Evolutionary conservation across 257 asterid species (phyloP).

Genomic region (Oldenlandia corymbosa): DNA sequence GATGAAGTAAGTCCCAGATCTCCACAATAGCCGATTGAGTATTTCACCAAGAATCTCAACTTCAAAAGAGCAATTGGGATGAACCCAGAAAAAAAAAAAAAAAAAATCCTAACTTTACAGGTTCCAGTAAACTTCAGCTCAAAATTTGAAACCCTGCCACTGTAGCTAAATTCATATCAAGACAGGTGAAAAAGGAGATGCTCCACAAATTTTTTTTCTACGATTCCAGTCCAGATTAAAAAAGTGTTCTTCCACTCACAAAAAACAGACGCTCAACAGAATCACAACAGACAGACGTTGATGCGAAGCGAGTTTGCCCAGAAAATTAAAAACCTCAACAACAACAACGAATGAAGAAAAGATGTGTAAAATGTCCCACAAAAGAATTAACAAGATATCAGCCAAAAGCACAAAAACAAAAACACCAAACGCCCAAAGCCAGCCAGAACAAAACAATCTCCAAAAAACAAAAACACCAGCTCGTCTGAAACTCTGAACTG

Average conservation of each 20-base stretch:
- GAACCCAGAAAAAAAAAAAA: constrained; percentile 5
- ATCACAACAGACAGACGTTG: constrained; percentile 8
- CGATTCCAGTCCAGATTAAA: not conserved
- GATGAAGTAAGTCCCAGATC: constrained; percentile 77
- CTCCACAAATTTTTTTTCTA: not conserved
- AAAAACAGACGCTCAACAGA: constrained; percentile 2
- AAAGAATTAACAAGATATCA: constrained; percentile 48
- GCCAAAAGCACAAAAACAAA: constrained; percentile 41
- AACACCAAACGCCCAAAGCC: constrained; percentile 40
- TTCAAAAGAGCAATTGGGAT: not conserved
- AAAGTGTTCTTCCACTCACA: not conserved
- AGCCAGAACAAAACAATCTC: not conserved
- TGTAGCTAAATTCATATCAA: too few relatives aligned
- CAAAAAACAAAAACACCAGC: not conserved
- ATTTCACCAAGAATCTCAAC: constrained; percentile 17
- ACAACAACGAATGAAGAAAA: constrained; percentile 21
- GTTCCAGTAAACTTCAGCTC: constrained; percentile 4
- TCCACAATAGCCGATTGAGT: constrained; percentile 62
- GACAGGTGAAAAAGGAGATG: too few relatives aligned
- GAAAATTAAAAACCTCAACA: not conserved
- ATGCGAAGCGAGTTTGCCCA: not conserved
- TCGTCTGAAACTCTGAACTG: constrained; percentile 12
- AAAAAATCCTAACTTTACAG: constrained; percentile 19
- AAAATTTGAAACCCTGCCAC: too few relatives aligned
- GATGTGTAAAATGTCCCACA: constrained; percentile 22